Percentiles rank a stretch among this genome's conserved stretches.
Conservation (phyloP, 2,329 filamentous ascomycete species). For the Corinectria fuckeliana region DNA sequence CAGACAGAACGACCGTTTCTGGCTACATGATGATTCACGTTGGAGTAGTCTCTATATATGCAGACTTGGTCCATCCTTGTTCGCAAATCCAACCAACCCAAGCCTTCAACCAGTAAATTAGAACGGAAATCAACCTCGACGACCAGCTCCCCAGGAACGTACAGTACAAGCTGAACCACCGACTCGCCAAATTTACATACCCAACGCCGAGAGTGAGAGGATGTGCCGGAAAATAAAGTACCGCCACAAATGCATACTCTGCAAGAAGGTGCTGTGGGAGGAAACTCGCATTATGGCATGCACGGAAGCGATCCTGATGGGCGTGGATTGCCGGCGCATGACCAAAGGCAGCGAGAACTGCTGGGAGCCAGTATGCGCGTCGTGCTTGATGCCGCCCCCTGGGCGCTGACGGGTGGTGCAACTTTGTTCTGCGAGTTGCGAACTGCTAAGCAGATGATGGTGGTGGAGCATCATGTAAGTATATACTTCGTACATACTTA, state of each 20-base stretch:
- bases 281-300: background rate
- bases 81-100: background rate
- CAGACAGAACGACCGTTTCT: background rate
- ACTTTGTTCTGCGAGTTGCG: background rate
- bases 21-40: background rate
- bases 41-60: background rate
- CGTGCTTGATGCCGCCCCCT: background rate
- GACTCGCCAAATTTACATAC: background rate
- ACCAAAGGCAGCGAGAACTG: background rate
- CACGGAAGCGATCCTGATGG: background rate
- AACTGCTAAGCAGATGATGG: no score
- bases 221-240: background rate
- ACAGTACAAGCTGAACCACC: background rate
- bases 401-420: background rate
- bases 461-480: no score
- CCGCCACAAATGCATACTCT: background rate
- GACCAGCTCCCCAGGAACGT: background rate
- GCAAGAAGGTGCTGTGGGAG: background rate
- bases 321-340: background rate
- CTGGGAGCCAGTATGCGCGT: background rate
- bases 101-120: background rate
- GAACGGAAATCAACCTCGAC: background rate
- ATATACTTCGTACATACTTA: no score
- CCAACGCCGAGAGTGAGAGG: background rate
- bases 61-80: background rate